Percentiles rank a stretch among this genome's conserved stretches.
Evolutionary conservation across 306 rosid species (phyloP).

Genomic region (Cucumis melo): DNA sequence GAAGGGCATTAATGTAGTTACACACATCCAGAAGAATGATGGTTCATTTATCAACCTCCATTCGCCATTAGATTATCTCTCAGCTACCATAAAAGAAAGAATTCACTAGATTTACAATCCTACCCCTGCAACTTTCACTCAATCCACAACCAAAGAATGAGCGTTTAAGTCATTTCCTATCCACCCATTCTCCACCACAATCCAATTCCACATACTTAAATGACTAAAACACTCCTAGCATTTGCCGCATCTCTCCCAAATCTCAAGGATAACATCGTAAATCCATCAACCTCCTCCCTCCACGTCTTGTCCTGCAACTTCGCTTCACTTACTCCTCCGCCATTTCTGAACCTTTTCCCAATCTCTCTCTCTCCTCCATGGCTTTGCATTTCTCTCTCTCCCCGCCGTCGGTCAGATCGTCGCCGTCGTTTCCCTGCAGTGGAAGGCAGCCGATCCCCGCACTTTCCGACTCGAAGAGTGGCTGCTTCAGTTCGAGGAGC

Average conservation of each 20-base stretch:
- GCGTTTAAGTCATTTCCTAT: not conserved
- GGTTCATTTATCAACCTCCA: not conserved
- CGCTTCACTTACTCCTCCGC: not conserved
- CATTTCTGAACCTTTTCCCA: not conserved
- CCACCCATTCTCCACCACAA: slow-evolving; percentile 2
- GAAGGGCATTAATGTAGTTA: not conserved
- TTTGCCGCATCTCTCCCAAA: not conserved
- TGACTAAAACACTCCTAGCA: not conserved
- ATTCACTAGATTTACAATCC: not conserved
- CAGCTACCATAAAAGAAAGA: not conserved
- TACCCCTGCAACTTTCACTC: not conserved
- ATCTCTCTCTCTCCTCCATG: slow-evolving; percentile 27
- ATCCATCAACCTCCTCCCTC: not conserved
- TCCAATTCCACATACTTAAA: not conserved
- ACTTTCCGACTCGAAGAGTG: not conserved
- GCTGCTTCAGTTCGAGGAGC: slow-evolving; percentile 2
- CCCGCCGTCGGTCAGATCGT: slow-evolving; percentile 18
- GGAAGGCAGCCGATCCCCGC: slow-evolving; percentile 21
- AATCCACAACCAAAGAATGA: not conserved
- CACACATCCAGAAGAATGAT: not conserved
- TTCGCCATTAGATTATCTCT: not conserved
- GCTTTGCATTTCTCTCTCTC: slow-evolving; percentile 35
- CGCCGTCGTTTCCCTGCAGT: slow-evolving; percentile 16
- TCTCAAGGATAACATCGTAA: not conserved
- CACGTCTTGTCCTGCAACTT: not conserved